Conservation (phyloP, 108 stramenopile genomes). For the Nitzschia putrida region DNA sequence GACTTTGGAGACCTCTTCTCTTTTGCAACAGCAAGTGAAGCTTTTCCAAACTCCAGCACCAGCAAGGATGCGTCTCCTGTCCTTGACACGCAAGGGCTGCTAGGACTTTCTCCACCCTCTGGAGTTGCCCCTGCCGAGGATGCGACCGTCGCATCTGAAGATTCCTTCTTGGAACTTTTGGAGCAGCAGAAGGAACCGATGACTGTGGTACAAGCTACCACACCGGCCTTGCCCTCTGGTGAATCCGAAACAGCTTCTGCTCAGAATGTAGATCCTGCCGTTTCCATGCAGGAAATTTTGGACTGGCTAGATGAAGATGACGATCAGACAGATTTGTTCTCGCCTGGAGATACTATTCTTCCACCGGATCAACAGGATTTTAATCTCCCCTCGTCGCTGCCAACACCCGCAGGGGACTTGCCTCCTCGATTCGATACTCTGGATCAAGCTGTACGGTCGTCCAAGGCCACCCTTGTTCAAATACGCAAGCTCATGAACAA, state of each 20-base stretch:
- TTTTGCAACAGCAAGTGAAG: conserved; percentile 31
- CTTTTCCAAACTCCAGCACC: background rate
- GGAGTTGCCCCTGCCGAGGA: conserved; percentile 9
- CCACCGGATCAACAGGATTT: conserved; percentile 28
- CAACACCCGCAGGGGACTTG: background rate
- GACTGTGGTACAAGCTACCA: conserved; percentile 3
- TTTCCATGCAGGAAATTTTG: conserved; percentile 70
- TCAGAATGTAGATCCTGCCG: conserved; percentile 21
- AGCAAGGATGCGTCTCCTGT: background rate
- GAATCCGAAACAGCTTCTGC: background rate
- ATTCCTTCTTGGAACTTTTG: conserved; percentile 45
- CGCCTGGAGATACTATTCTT: conserved; percentile 9
- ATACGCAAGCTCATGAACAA: conserved; percentile 39
- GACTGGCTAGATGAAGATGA: conserved; percentile 80
- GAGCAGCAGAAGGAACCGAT: conserved; percentile 25
- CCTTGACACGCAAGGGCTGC: no score
- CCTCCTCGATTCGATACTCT: conserved; percentile 30
- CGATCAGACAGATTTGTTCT: conserved; percentile 8
- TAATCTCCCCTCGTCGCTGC: conserved; percentile 1
- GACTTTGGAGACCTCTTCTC: conserved; percentile 59
- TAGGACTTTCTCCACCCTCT: no score
- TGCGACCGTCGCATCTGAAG: conserved; percentile 22
- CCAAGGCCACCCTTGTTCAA: conserved; percentile 31
- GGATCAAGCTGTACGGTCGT: conserved; percentile 43
- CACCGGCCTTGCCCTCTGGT: background rate